Base-by-base conservation (phyloP, 768 basidiomycete species). In the Boletus insuetus region DNA sequence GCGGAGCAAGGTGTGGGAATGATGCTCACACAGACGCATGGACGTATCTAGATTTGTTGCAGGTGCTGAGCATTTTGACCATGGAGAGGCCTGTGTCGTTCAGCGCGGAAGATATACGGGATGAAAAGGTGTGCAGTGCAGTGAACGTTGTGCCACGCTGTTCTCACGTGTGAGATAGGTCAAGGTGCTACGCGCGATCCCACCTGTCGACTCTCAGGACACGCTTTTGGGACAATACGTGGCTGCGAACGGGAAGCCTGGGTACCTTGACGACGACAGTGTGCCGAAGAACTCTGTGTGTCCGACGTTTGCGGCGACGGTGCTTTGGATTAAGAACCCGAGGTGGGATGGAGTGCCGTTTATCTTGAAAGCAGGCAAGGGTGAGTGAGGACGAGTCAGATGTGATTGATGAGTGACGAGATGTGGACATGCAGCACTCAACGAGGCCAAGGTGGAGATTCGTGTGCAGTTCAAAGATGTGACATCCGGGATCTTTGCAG, bases 51-150 rank as follows among this genome's bases (percentile, higher is more conserved):
- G 96, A 99, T 75, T 74, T 99, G 64, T 73, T 97, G 63, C 96
- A 99, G 75, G 95, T 98, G 24, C 79, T 99, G 60, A 95, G 89
- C 58, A 84, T 99, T 62, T 74, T 99, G 64, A 88, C 97, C 26
- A 99, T 99, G 96, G 96, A 99, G 71, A 85, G 95, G 19, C 97
- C 96, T 3, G 95, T 98, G 29, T 98, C 96, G 1, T 99, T 99
- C 74, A 82, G 92, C 13, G 86, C 95, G 35, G 95, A 99, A 73
- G 96, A 98, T 69, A 93, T 99, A 66, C 92, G 96, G 51, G 94
- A 98, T 69, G 97, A 99, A 75, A 99, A 99, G 89, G 95, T 90
- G 64, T 67, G 46, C 38, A 51, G 56, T 58, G 37, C 50, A 37
- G 49, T 22, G 32, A 31, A 46, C 31, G 46, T 50, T 46, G 46